Evolutionary conservation across 116 monocot species (phyloP).

Genomic region (Papilionanthe hybrid): DNA sequence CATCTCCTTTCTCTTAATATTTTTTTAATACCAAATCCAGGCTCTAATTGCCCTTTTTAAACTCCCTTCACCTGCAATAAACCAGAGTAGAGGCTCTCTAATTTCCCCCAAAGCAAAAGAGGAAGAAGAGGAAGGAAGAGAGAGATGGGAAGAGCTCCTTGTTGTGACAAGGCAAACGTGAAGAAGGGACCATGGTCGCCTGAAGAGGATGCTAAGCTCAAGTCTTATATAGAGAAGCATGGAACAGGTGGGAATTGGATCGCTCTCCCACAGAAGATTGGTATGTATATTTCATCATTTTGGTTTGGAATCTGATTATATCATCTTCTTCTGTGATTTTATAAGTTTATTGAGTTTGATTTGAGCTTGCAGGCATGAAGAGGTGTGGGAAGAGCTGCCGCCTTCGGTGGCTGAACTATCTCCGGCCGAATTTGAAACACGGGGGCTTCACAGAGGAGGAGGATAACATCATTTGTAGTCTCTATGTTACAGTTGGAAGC

Average conservation of each 20-base stretch:
- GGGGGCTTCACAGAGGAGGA: conserved; percentile 57
- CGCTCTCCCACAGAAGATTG: conserved; percentile 74
- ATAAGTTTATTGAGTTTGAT: background rate
- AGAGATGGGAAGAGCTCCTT: conserved; percentile 77
- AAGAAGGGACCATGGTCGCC: conserved; percentile 91
- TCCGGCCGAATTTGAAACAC: conserved; percentile 46
- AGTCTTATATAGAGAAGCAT: conserved; percentile 65
- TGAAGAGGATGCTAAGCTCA: conserved; percentile 76
- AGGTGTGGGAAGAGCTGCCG: conserved; percentile 54
- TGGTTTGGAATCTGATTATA: background rate
- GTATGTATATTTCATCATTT: conserved; percentile 10
- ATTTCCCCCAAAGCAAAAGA: background rate
- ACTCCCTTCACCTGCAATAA: background rate
- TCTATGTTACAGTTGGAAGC: conserved; percentile 54
- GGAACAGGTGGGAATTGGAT: conserved; percentile 94
- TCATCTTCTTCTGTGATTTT: background rate
- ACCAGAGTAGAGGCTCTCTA: background rate
- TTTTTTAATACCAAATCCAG: conserved; percentile 12
- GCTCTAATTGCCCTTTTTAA: background rate
- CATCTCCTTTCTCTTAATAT: background rate
- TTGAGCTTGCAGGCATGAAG: conserved; percentile 7
- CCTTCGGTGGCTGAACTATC: conserved; percentile 52
- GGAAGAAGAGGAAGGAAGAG: background rate
- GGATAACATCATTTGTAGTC: conserved; percentile 44
- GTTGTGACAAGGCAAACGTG: conserved; percentile 82